These are phyloP conservation scores for Nelumbo lutea DNA, from an alignment of 164 flowering plant species.

Conservation along the genomic window DNA sequence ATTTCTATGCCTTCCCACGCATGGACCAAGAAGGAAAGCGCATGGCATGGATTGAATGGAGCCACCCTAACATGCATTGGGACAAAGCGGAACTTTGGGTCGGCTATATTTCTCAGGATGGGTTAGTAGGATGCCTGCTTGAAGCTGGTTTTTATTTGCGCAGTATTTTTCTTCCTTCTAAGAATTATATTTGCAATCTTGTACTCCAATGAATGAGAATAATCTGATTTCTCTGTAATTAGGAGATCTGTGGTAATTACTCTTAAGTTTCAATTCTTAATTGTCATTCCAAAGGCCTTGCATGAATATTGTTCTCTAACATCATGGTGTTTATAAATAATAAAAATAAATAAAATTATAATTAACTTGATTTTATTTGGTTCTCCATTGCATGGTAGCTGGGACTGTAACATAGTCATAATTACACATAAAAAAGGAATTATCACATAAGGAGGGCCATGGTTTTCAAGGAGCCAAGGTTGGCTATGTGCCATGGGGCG, in stretches of 20 bases:
- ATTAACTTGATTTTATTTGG: too few relatives aligned
- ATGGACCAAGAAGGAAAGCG: conserved; percentile 63
- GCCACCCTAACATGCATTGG: conserved; percentile 99
- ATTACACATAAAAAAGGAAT: too few relatives aligned
- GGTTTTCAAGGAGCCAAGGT: too few relatives aligned
- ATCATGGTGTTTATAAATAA: too few relatives aligned
- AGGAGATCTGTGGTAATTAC: background rate
- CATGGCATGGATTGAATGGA: conserved; percentile 92
- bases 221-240: background rate
- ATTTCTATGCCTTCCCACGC: conserved; percentile 96
- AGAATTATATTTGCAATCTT: background rate
- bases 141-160: background rate
- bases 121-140: conserved; percentile 41
- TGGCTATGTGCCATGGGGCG: too few relatives aligned
- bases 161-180: background rate
- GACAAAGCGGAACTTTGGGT: conserved; percentile 95
- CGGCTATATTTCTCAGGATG: conserved; percentile 73
- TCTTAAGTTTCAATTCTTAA: background rate
- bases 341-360: too few relatives aligned
- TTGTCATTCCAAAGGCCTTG: too few relatives aligned
- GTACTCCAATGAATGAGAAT: background rate
- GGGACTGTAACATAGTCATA: too few relatives aligned
- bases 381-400: too few relatives aligned
- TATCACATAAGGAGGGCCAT: too few relatives aligned
- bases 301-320: too few relatives aligned